Conservation (phyloP, 345 rosid genomes). For the Euphorbia lathyris region DNA sequence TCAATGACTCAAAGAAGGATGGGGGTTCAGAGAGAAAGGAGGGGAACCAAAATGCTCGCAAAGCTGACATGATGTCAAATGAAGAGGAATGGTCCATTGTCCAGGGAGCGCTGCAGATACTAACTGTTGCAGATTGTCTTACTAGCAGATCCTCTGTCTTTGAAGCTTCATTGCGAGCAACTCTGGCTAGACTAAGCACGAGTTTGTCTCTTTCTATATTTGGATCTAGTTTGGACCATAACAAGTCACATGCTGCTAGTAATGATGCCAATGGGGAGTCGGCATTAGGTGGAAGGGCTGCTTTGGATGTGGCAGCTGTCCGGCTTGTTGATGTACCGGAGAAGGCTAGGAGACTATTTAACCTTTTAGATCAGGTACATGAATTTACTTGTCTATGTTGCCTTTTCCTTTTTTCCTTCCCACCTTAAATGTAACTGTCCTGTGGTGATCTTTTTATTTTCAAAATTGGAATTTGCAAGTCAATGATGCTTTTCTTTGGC, state of each 20-base stretch:
- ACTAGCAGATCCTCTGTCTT: constrained; percentile 92
- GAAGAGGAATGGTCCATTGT: constrained; percentile 99
- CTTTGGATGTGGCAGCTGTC: constrained; percentile 84
- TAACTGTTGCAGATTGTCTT: constrained; percentile 92
- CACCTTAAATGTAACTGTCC: background rate
- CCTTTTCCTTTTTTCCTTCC: background rate
- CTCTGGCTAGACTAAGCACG: constrained; percentile 87
- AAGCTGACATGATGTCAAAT: constrained; percentile 62
- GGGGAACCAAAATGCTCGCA: constrained; percentile 54
- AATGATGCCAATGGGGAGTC: constrained; percentile 50
- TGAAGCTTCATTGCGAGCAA: constrained; percentile 91
- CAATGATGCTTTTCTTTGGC: background rate
- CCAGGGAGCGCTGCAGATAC: constrained; percentile 91
- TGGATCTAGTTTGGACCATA: constrained; percentile 74
- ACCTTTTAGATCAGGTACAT: constrained; percentile 83
- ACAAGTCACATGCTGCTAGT: constrained; percentile 45
- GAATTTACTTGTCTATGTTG: constrained; percentile 1
- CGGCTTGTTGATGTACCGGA: constrained; percentile 82
- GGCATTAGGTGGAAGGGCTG: constrained; percentile 68
- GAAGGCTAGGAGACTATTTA: constrained; percentile 78
- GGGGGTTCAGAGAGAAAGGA: constrained; percentile 60
- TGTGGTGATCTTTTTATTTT: background rate
- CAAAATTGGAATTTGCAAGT: background rate
- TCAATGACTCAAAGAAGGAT: constrained; percentile 58
- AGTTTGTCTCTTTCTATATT: constrained; percentile 68